A percentile compares a stretch with the other conserved stretches of the same genome.
These are phyloP conservation scores for Arabidopsis hybrid DNA, from an alignment of 441 rosid species.

Conservation along the genomic window DNA sequence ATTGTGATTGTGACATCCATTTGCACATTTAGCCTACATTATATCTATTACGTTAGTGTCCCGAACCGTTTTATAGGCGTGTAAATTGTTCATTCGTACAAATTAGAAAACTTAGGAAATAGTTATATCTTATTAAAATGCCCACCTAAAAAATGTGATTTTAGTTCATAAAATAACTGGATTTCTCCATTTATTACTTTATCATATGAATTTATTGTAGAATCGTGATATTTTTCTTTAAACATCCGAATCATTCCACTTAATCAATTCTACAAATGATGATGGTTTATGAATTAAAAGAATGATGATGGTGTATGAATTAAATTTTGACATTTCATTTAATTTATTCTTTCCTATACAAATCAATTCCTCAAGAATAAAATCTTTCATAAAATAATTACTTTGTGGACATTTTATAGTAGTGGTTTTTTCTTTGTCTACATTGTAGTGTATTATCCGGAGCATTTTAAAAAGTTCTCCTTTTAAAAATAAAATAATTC, in stretches of 20 bases:
- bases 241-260: not conserved
- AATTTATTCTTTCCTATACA: not conserved
- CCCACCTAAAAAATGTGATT: too few species aligned
- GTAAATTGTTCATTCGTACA: constrained; percentile 1
- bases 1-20: constrained; percentile 39
- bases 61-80: constrained; percentile 31
- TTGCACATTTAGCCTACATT: constrained; percentile 9
- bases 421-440: constrained; percentile 17
- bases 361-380: constrained; percentile 22
- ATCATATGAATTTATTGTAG: too few species aligned
- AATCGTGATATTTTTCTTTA: not conserved
- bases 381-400: constrained; percentile 1
- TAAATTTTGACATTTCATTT: not conserved
- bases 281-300: not conserved
- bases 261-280: not conserved
- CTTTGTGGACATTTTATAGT: constrained; percentile 17
- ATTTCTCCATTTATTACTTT: too few species aligned
- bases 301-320: constrained; percentile 9
- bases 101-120: not conserved
- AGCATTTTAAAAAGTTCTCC: constrained; percentile 16
- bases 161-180: too few species aligned
- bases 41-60: constrained; percentile 5
- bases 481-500: constrained; percentile 10
- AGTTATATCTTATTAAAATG: not conserved
- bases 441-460: constrained; percentile 30